These are phyloP conservation scores for Botryosphaeria dothidea DNA, from an alignment of 2,329 filamentous ascomycete species.

Conservation along the genomic window DNA sequence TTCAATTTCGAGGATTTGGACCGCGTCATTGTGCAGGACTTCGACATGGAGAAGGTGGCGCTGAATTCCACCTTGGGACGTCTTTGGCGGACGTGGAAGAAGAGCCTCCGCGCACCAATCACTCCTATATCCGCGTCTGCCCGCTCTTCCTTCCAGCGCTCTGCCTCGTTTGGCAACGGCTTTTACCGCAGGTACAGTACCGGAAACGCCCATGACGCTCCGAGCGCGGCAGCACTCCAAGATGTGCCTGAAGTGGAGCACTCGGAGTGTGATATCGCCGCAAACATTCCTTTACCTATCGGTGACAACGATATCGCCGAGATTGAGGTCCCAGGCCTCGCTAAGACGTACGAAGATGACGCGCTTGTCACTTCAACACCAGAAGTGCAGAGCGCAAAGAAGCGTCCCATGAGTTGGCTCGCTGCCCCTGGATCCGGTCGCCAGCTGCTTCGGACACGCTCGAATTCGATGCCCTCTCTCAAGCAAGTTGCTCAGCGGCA, in stretches of 20 bases:
- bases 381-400: not conserved
- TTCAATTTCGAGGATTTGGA: constrained; percentile 56
- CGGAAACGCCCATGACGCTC: constrained; percentile 15
- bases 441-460: not conserved
- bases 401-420: constrained; percentile 22
- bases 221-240: constrained; percentile 11
- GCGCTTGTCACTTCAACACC: constrained; percentile 28
- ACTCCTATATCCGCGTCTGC: constrained; percentile 27
- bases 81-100: constrained; percentile 95
- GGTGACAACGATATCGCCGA: constrained; percentile 71
- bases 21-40: constrained; percentile 79
- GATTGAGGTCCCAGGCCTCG: constrained; percentile 74
- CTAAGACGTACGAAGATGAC: constrained; percentile 55
- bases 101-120: constrained; percentile 62
- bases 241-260: constrained; percentile 43
- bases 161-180: not conserved
- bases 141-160: not conserved
- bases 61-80: constrained; percentile 85
- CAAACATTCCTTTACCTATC: constrained; percentile 68
- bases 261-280: constrained; percentile 51
- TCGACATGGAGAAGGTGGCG: constrained; percentile 90
- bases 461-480: constrained; percentile 1
- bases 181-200: constrained; percentile 13
- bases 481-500: not conserved
- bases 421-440: constrained; percentile 31